Evolutionary conservation across 495 filamentous ascomycete genomes (phyloP).

Genomic region (Halenospora varia): DNA sequence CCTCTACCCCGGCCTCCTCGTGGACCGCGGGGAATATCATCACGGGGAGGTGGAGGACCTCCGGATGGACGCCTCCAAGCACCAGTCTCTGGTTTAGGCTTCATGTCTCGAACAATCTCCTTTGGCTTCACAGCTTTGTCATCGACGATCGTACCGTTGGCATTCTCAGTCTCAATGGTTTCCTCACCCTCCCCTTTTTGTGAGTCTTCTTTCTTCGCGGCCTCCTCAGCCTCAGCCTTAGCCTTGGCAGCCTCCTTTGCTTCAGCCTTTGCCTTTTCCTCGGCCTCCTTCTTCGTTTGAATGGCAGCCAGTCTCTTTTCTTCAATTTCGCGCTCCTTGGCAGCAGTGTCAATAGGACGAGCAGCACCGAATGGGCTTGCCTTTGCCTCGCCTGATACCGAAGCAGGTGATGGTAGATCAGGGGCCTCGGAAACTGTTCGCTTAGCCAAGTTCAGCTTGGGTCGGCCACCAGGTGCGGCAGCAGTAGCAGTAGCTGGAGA

Average conservation of each 20-base stretch:
- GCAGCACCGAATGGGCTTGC: constrained; percentile 91
- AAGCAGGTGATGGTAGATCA: constrained; percentile 45
- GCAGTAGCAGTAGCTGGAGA: constrained; percentile 53
- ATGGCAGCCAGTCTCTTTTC: constrained; percentile 72
- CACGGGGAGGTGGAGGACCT: constrained; percentile 31
- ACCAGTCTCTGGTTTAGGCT: constrained; percentile 39
- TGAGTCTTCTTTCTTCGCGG: constrained; percentile 56
- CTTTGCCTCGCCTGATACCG: constrained; percentile 59
- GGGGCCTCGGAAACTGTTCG: constrained; percentile 76
- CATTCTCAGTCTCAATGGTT: constrained; percentile 38
- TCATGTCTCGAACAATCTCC: constrained; percentile 36
- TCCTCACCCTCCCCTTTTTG: constrained; percentile 55
- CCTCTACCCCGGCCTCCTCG: constrained; percentile 41
- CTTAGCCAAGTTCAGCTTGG: constrained; percentile 80
- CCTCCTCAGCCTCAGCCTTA: constrained; percentile 41
- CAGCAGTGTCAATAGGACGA: constrained; percentile 81
- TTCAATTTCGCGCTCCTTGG: constrained; percentile 82
- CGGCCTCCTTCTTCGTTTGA: constrained; percentile 80
- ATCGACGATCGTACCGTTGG: constrained; percentile 29
- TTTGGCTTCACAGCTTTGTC: constrained; percentile 42
- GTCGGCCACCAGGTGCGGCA: constrained; percentile 54
- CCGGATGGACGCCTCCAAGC: constrained; percentile 47
- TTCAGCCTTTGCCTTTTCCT: constrained; percentile 80
- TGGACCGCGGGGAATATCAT: constrained; percentile 23
- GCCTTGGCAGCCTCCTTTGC: constrained; percentile 58